Conservation (phyloP, 2,329 filamentous ascomycete genomes). For the Trichophyton equinum region DNA sequence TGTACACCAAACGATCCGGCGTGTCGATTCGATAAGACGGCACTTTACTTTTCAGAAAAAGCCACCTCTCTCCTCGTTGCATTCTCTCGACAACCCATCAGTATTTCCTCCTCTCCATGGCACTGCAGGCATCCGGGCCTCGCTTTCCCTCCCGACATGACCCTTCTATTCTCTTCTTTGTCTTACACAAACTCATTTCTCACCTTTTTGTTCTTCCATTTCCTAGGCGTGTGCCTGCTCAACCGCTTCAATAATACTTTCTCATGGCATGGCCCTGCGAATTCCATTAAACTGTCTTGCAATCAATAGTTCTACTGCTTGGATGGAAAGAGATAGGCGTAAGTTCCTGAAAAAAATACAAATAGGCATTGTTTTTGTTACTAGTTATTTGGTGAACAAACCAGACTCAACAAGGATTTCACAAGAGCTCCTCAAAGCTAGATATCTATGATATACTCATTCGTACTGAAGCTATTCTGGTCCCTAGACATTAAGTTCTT, state of each 20-base stretch:
- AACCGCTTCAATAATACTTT: not conserved
- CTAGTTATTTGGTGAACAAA: not conserved
- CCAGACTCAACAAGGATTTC: not conserved
- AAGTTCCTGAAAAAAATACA: not conserved
- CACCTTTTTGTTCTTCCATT: not conserved
- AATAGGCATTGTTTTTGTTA: not conserved
- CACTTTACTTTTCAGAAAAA: not conserved
- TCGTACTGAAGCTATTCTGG: too few species aligned
- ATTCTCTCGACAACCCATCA: not conserved
- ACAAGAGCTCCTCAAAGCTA: not conserved
- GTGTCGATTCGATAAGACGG: conserved; percentile 28
- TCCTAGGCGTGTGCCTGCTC: not conserved
- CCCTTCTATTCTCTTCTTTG: not conserved
- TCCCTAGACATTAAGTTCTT: too few species aligned
- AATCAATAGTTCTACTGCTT: not conserved
- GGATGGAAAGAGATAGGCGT: conserved; percentile 3
- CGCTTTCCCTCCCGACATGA: not conserved
- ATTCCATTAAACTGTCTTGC: not conserved
- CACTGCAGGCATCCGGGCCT: not conserved
- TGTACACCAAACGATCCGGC: conserved; percentile 65
- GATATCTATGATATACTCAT: too few species aligned
- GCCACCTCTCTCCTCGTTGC: not conserved
- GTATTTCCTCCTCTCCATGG: not conserved
- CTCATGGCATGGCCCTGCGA: not conserved
- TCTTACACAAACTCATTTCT: not conserved